Base-by-base conservation (phyloP, 2,329 filamentous ascomycete genomes). In the Coccinonectria pachysandricola region DNA sequence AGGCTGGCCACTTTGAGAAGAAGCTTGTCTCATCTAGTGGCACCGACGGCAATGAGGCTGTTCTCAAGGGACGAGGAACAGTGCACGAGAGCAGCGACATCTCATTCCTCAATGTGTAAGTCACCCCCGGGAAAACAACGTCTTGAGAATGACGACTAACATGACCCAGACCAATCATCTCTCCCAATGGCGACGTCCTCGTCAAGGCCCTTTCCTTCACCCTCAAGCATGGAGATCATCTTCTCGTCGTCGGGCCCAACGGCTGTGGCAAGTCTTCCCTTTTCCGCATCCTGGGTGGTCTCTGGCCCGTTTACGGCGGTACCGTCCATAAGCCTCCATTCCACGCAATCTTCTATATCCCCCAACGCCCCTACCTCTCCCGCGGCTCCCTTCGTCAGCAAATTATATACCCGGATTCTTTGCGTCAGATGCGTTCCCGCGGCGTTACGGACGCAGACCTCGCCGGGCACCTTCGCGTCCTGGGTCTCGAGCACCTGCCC, bases 241-340 rank as follows among this genome's bases (percentile, higher is more conserved):
- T 98, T 6, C 73, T 98, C 19, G 91, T 98, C 21, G 83, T 96
- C 21, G 91, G 91, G 1, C 91, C 91, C 12, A 98, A 98, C 52
- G 91, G 91, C 19, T 98, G 91, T 54, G 91, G 91, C 21, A 98
- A 98, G 56, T 94, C 85, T 0, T 92, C 82, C 10, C 68, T 98
- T 3, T 98, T 98, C 71, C 78, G 91, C 19, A 98, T 98, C 42
- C 71, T 98, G 1, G 91, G 91, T 35, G 91, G 91, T 1, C 66
- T 98, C 3, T 98, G 91, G 91, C 91, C 91, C 10, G 91, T 96
- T 8, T 98, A 98, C 54, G 88, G 91, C 39, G 91, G 91, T 26
- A 85, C 74, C 1, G 91, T 98, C 12, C 71, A 84, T 46, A 96
- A 96, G 54, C 91, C 91, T 2, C 77, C 82, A 2, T 91, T 88